Evolutionary conservation across 1,139 yeast species (phyloP).

Genomic region (Yamadazyma mexicana): DNA sequence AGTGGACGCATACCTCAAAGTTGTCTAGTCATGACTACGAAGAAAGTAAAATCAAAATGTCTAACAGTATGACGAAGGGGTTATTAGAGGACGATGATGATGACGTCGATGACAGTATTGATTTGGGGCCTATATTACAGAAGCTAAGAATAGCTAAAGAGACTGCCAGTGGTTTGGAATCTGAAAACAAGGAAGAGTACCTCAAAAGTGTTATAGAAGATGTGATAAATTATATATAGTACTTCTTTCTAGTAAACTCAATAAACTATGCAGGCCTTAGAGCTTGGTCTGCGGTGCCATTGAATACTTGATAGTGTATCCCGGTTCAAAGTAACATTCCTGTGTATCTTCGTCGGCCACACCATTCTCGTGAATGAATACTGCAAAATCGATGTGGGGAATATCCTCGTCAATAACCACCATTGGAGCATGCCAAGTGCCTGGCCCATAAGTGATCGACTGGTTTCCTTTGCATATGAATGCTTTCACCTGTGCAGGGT

Average conservation of each 20-base stretch:
- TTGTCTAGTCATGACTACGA: constrained; percentile 13
- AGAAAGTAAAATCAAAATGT: constrained; percentile 20
- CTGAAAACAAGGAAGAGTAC: constrained; percentile 26
- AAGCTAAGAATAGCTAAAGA: constrained; percentile 34
- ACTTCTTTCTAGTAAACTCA: not conserved
- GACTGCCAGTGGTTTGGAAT: constrained; percentile 23
- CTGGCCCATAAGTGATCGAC: constrained; percentile 84
- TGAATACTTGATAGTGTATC: constrained; percentile 40
- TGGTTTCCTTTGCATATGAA: constrained; percentile 81
- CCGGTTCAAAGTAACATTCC: constrained; percentile 72
- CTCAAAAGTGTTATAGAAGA: constrained; percentile 37
- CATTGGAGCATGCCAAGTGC: constrained; percentile 87
- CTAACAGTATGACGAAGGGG: constrained; percentile 27
- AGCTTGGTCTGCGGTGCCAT: constrained; percentile 15
- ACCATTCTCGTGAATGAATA: constrained; percentile 80
- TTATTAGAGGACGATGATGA: constrained; percentile 17
- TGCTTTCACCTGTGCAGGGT: constrained; percentile 58
- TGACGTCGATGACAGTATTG: constrained; percentile 14
- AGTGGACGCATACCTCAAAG: constrained; percentile 31
- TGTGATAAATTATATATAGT: constrained; percentile 35
- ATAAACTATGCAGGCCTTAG: constrained; percentile 8
- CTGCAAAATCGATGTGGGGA: constrained; percentile 73
- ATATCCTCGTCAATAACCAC: constrained; percentile 60
- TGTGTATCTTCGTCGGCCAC: constrained; percentile 79
- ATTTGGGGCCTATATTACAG: constrained; percentile 27